These are phyloP conservation scores for Penicillium coprophilum DNA, from an alignment of 495 filamentous ascomycete species.

Conservation along the genomic window DNA sequence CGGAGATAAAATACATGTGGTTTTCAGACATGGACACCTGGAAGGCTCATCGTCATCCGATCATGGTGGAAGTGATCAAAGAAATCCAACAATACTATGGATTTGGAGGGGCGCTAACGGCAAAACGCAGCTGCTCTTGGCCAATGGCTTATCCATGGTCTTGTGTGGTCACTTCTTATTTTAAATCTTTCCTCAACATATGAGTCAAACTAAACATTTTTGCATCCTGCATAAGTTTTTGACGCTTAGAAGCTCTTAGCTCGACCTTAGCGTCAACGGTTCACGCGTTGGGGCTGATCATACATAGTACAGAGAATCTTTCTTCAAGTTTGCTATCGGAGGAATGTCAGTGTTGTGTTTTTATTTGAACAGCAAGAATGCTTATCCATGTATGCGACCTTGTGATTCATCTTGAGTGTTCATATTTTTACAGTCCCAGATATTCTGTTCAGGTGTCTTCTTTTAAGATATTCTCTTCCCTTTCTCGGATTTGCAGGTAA, in stretches of 20 bases:
- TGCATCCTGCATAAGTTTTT: background rate
- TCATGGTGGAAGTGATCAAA: background rate
- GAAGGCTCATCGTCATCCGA: background rate
- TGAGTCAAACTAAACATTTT: background rate
- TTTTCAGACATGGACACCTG: conserved; percentile 30
- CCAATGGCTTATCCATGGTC: background rate
- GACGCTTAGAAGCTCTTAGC: background rate
- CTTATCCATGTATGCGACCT: too few relatives aligned
- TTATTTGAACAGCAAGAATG: background rate
- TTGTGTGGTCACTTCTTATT: background rate
- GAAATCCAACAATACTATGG: background rate
- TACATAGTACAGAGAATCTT: too few relatives aligned
- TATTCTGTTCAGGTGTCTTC: too few relatives aligned
- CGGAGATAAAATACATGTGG: conserved; percentile 8
- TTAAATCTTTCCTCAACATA: background rate
- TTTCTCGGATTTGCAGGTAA: too few relatives aligned
- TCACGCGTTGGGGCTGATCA: background rate
- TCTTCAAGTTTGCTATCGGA: background rate
- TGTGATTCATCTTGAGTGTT: too few relatives aligned
- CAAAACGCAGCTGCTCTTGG: background rate
- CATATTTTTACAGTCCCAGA: too few relatives aligned
- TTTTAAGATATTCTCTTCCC: too few relatives aligned
- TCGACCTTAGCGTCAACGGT: background rate
- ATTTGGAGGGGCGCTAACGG: conserved; percentile 7
- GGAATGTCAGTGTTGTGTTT: background rate